Percentiles rank a stretch among this genome's conserved stretches.
phyloP scores from a whole-genome alignment of 306 rosid species.

The Trifolium pratense region DNA sequence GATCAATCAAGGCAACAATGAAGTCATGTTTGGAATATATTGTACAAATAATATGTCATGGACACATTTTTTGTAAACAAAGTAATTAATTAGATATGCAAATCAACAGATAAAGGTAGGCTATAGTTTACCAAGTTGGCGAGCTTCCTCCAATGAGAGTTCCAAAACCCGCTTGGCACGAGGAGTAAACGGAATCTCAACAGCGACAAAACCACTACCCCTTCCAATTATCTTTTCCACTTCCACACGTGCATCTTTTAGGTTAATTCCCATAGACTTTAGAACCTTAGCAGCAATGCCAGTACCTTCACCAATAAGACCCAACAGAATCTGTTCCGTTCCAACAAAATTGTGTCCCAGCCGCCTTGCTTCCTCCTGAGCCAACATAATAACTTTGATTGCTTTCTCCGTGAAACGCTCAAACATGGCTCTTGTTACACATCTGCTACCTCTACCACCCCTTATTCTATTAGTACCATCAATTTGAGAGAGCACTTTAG shows the following conservation, averaged over 20 bases:
- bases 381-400: constrained; percentile 94
- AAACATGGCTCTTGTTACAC: constrained; percentile 86
- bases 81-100: neutral
- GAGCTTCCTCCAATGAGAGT: constrained; percentile 96
- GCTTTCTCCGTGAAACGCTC: constrained; percentile 99
- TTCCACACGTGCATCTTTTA: constrained; percentile 96
- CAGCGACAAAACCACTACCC: constrained; percentile 98
- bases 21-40: neutral
- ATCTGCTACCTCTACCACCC: constrained; percentile 56
- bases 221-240: constrained; percentile 99
- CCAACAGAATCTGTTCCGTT: constrained; percentile 93
- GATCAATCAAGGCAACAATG: neutral
- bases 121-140: constrained; percentile 79
- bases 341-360: constrained; percentile 99
- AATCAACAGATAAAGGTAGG: neutral
- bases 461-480: constrained; percentile 51
- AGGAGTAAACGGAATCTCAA: constrained; percentile 97
- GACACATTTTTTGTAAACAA: neutral
- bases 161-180: constrained; percentile 98
- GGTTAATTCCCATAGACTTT: constrained; percentile 95
- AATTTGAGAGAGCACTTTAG: constrained; percentile 51
- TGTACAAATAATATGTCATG: neutral
- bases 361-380: constrained; percentile 98
- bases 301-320: constrained; percentile 98
- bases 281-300: constrained; percentile 98